A percentile compares a stretch with the other conserved stretches of the same genome.
Conservation (phyloP, 1,139 yeast genomes). For the Lodderomyces metapsilosis region DNA sequence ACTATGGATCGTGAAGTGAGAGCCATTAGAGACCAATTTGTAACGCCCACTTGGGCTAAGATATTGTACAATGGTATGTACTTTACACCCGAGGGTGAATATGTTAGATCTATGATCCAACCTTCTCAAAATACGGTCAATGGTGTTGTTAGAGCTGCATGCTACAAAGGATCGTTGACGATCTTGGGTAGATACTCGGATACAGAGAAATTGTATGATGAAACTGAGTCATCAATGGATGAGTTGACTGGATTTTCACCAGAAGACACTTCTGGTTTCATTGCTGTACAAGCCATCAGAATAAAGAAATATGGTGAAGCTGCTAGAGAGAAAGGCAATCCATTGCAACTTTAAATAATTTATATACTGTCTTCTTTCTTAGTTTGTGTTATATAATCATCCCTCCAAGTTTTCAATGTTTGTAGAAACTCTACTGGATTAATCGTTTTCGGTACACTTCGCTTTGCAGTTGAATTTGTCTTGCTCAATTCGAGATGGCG, state of each 20-base stretch:
- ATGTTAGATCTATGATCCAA: constrained; percentile 85
- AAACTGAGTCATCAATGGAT: constrained; percentile 98
- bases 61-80: constrained; percentile 95
- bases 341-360: constrained; percentile 32
- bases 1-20: constrained; percentile 97
- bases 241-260: constrained; percentile 98
- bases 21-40: constrained; percentile 93
- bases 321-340: constrained; percentile 72
- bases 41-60: constrained; percentile 88
- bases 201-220: constrained; percentile 95
- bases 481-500: constrained; percentile 29
- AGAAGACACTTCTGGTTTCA: constrained; percentile 94
- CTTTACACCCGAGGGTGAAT: constrained; percentile 98
- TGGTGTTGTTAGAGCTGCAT: constrained; percentile 91
- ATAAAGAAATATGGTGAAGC: constrained; percentile 97
- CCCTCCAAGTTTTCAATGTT: constrained; percentile 20
- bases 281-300: constrained; percentile 96
- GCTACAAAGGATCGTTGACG: constrained; percentile 84
- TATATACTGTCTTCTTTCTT: constrained; percentile 4
- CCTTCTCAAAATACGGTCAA: constrained; percentile 95
- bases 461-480: constrained; percentile 26
- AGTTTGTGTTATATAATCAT: not conserved
- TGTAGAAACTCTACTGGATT: constrained; percentile 18
- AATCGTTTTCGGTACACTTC: constrained; percentile 27
- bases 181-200: constrained; percentile 92